Evolutionary conservation across 768 basidiomycete genomes (phyloP), one percentile per base, ranked within the genome.

Genomic region (Xanthoconium stramineum): DNA sequence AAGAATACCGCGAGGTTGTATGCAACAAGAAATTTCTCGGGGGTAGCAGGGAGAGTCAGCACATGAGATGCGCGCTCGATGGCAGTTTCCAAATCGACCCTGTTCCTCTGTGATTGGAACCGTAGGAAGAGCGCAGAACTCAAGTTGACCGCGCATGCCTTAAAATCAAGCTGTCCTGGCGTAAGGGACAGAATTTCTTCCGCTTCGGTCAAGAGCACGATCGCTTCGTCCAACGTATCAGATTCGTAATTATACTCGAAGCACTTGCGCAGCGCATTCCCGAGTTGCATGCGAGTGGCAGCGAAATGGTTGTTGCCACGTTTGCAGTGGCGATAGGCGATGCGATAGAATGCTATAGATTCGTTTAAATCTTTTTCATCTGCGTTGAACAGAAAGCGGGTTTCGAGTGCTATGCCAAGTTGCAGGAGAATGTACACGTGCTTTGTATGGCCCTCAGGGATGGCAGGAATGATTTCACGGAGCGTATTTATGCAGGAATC

Each of bases 191-290:
- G 33, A 3, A 53, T 29, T 24, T 58, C 63, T 24, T 66, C 64
- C 1, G 51, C 64, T 30, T 63, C 60, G n/a, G 58, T 32, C 37
- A 69, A 44, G 19, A 61, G 55, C 6, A 64, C 59, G 39, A 72
- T 63, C 3, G 61, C 58, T 36, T 65, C 63, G 15, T 73, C 66
- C 24, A 72, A 51, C 6, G 39, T 47, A 42, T 59, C 62, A 5
- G 50, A n/a, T n/a, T 53, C 33, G 28, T 28, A 9, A 7, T 45
- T 28, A 52, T n/a, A 42, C 13, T 61, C 58, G 40, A 39, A 64
- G 56, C 61, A 17, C 52, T 50, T 30, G 4, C 52, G 48, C 28
- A 68, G 52, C 14, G 46, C 52, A 17, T 61, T 68, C 13, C 59
- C 62, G 11, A 63, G 59, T 36, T 57, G 39, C 55, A 54, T 61